Percentiles rank a stretch among this genome's conserved stretches.
phyloP scores from a whole-genome alignment of 495 filamentous ascomycete species.

The Daldinia vernicosa region DNA sequence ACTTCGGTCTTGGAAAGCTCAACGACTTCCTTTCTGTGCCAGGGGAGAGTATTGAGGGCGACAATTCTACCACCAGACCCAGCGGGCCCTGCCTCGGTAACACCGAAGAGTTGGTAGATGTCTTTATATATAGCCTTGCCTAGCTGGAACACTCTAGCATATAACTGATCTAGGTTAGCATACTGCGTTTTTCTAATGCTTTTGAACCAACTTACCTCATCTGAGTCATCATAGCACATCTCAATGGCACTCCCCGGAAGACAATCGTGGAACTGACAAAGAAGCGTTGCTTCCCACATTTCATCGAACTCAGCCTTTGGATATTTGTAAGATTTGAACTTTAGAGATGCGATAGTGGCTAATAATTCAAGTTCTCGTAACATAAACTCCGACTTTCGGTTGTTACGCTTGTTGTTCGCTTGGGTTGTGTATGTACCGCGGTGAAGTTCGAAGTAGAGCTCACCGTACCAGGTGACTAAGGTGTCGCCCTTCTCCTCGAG shows the following conservation, averaged over 20 bases:
- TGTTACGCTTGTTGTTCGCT: conserved; percentile 95
- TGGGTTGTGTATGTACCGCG: conserved; percentile 97
- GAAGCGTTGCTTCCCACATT: conserved; percentile 88
- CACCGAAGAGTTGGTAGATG: conserved; percentile 71
- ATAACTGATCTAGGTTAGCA: conserved; percentile 62
- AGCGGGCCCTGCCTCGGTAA: conserved; percentile 52
- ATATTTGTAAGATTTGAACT: conserved; percentile 77
- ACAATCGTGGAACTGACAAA: conserved; percentile 98
- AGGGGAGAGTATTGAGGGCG: conserved; percentile 84
- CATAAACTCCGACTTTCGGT: conserved; percentile 83
- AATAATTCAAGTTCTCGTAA: conserved; percentile 87
- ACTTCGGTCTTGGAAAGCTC: conserved; percentile 60
- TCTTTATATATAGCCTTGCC: conserved; percentile 75
- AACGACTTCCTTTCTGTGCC: conserved; percentile 78
- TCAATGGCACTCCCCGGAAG: conserved; percentile 94
- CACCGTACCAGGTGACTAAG: conserved; percentile 97
- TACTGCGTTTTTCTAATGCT: background rate
- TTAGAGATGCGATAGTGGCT: conserved; percentile 84
- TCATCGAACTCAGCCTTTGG: conserved; percentile 90
- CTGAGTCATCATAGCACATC: conserved; percentile 95
- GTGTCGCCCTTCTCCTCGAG: conserved; percentile 79
- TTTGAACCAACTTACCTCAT: conserved; percentile 62
- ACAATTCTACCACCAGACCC: conserved; percentile 51
- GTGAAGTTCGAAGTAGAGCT: conserved; percentile 97
- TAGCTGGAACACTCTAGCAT: conserved; percentile 80